Evolutionary conservation across 331 rosid genomes (phyloP), one percentile per base, ranked within the genome.

Genomic region (Acacia concinna): DNA sequence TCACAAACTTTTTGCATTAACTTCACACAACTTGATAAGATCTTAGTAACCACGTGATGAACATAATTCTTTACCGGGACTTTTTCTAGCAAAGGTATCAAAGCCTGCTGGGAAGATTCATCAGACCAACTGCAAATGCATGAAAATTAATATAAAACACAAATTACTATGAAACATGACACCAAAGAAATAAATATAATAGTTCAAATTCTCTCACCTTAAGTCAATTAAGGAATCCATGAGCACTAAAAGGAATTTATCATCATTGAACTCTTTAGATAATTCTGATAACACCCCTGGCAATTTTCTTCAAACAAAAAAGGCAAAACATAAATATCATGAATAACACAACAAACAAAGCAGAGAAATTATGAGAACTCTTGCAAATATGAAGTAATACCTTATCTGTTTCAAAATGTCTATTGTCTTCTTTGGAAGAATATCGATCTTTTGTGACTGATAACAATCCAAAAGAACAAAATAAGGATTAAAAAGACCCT

Each of bases 161-260:
- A 56, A 79, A 56, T 23, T 73, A 85, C 5, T 15, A 57, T 62
- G 71, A 38, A 57, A 30, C 13, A 71, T 1, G 60, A 3, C 6
- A 81, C 18, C 27, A 67, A 71, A 67, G 62, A 47, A 59, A 81
- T 60, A 65, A 37, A 60, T 52, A 47, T 2, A 21, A 4, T 10
- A 23, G 31, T 56, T 15, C 23, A 38, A 52, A 41, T 43, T 35
- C 88, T 80, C 85, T 80, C 85, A 95, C 99, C 99, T 86, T 85
- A 82, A 84, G 68, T 88, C 89, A 87, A 95, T 87, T 71, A 95
- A 83, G 81, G 97, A 88, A 54, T 89, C 96, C 91, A 95, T 73
- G 79, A 95, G 90, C 81, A 93, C 83, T n/a, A 67, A 56, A 34
- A 95, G 83, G 81, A 95, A 95, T 78, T 81, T 87, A 66, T 91